Evolutionary conservation across 2,329 filamentous ascomycete species (phyloP), one percentile per base, ranked within the genome.

Genomic region (Alternaria panax): DNA sequence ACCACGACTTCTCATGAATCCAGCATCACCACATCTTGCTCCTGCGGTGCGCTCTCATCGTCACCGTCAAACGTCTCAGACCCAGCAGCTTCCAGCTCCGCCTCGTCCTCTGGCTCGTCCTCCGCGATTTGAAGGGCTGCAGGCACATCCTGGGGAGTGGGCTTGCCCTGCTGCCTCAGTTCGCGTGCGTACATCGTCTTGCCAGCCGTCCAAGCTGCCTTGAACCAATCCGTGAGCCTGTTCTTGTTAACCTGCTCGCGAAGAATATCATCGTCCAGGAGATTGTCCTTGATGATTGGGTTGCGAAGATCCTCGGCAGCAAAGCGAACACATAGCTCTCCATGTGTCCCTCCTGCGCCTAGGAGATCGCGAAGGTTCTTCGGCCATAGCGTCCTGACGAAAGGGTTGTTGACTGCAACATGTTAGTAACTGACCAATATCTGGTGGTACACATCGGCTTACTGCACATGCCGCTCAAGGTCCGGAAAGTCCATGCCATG

Each of bases 241-340:
- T 87, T 84, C 75, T 88, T 88, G 56, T 90, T 86, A 20, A 95
- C 82, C 72, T 87, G 87, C 51, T 84, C 83, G 51, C 83, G 80
- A 38, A 97, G 82, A 11, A 85, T 74, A 60, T 85, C 83, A 71
- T 94, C 90, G 78, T 97, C 93, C 57, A 84, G 83, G 57, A 86
- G 82, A 80, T 95, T 90, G 58, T 92, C 91, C 25, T 88, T 86
- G 27, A 89, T 80, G 59, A 96, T 85, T 57, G 88, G 88, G 57
- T 87, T 83, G 59, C 88, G 85, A 68, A 91, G 85, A 42, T 87
- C 85, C 41, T 88, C 85, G 58, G 75, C 69, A 1, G 73, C 66
- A 58, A 82, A 83, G 5, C 87, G 81, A 25, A 75, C 68, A 64
- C 88, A 87, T 1, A 91, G 81, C 34, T 85, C 82, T 27, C 89